Evolutionary conservation across 495 filamentous ascomycete genomes (phyloP), one percentile per base, ranked within the genome.

Genomic region (Xylaria curta): DNA sequence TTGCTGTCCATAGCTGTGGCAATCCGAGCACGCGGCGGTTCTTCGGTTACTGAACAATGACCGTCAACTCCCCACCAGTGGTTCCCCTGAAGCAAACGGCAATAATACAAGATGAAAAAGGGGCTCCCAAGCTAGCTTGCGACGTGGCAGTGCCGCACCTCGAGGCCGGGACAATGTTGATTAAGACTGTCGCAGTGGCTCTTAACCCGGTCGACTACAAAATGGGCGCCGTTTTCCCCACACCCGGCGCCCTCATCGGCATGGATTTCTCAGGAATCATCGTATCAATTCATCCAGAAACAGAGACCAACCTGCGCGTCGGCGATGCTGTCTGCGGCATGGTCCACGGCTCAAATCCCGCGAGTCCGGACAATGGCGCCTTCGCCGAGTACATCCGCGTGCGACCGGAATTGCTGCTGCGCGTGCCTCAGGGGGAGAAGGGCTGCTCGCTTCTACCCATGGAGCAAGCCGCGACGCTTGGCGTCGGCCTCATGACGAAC

Each of bases 141-240:
- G 24, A 56, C 5, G 53, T 31, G 24, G 53, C 53, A 10, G 19
- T 56, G 10, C 69, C 69, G 0, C 19, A 1, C 7, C 21, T 65
- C 42, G 4, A 24, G 13, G 26, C 68, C 4, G 72, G 63, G 19
- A 66, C 17, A 15, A 70, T 87, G 40, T 83, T 91, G 38, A 77
- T 91, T 47, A 78, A 78, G 26, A 80, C 79, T 13, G 63, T 68
- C 10, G 78, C 81, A 3, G 84, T 87, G 12, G 82, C 81, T 2
- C 69, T 88, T 7, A 88, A 79, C 70, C 78, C 77, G 3, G 24
- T 24, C 53, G 78, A 80, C 53, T 70, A 66, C 66, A 81, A 81
- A 72, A 74, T 76, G 67, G 54, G 24, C 33, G 66, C 24, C 1
- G 15, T 21, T 3, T 75, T 76, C 47, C 73, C 74, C 0, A 72